Evolutionary conservation across 176 grass and related monocot genomes (phyloP).

Genomic region (Oropetium thomaeum): DNA sequence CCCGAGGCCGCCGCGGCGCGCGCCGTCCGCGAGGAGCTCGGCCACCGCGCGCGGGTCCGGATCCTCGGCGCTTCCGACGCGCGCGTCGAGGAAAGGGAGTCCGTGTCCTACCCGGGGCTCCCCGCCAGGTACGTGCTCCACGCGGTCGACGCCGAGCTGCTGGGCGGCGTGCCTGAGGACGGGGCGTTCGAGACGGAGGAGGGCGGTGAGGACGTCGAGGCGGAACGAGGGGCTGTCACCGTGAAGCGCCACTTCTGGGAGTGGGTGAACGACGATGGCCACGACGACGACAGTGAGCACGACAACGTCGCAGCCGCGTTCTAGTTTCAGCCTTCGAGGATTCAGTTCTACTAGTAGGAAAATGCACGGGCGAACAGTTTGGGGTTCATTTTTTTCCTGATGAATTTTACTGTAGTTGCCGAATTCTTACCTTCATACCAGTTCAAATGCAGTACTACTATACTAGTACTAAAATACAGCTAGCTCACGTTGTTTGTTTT

Average conservation of each 20-base stretch:
- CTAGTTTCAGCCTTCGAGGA: too few relatives aligned
- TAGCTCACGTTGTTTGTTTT: too few relatives aligned
- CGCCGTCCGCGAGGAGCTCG: slow-evolving; percentile 74
- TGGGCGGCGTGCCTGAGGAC: slow-evolving; percentile 58
- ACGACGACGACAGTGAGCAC: neutral
- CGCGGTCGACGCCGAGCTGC: slow-evolving; percentile 61
- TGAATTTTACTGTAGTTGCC: too few relatives aligned
- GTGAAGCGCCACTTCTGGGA: slow-evolving; percentile 54
- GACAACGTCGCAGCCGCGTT: neutral
- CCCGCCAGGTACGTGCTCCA: slow-evolving; percentile 70
- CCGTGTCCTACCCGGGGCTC: slow-evolving; percentile 68
- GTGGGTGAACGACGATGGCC: slow-evolving; percentile 31
- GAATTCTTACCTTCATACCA: too few relatives aligned
- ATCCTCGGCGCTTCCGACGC: slow-evolving; percentile 34
- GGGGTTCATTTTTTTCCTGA: too few relatives aligned
- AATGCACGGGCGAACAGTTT: too few relatives aligned
- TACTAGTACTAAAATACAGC: too few relatives aligned
- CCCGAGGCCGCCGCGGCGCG: slow-evolving; percentile 57
- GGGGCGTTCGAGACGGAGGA: slow-evolving; percentile 86
- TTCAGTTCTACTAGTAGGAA: too few relatives aligned
- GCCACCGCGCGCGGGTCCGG: slow-evolving; percentile 43
- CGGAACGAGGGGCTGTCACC: slow-evolving; percentile 29
- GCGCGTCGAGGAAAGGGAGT: slow-evolving; percentile 72
- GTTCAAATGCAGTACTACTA: too few relatives aligned
- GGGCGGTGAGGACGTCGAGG: slow-evolving; percentile 52